Conservation (phyloP, 257 asterid species). For the Sherardia arvensis region DNA sequence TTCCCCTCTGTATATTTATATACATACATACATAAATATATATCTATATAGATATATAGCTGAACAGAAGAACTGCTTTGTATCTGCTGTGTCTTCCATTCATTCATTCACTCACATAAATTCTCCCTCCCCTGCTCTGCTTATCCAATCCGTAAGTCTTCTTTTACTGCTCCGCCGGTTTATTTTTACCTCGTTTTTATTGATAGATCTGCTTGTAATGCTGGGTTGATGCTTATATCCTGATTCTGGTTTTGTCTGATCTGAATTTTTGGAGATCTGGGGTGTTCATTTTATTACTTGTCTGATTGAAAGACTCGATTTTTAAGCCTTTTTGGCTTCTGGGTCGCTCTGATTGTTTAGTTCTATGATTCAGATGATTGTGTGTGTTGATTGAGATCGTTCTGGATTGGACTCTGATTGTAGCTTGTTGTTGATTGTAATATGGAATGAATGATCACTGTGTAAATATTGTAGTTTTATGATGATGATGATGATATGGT, state of each 20-base stretch:
- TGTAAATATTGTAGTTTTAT: neutral
- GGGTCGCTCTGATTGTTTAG: constrained; percentile 27
- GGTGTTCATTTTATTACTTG: constrained; percentile 19
- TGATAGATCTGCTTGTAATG: constrained; percentile 57
- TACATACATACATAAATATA: too few species aligned
- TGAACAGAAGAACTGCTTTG: too few species aligned
- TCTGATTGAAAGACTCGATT: constrained; percentile 29
- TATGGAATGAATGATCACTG: constrained; percentile 4
- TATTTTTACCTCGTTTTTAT: constrained; percentile 8
- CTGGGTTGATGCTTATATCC: constrained; percentile 35
- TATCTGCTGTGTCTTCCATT: constrained; percentile 30
- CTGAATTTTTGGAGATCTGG: constrained; percentile 58
- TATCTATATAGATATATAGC: too few species aligned
- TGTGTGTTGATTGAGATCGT: constrained; percentile 16
- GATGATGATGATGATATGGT: too few species aligned
- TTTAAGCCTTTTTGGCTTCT: constrained; percentile 22
- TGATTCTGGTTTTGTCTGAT: constrained; percentile 43
- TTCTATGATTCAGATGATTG: constrained; percentile 16
- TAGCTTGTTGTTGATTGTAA: neutral
- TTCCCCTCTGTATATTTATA: constrained; percentile 7
- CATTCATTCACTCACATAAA: constrained; percentile 9
- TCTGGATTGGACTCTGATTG: constrained; percentile 5
- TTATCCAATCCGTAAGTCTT: constrained; percentile 67
- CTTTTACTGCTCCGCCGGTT: neutral
- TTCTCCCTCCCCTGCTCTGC: constrained; percentile 20